Evolutionary conservation across 176 grass and related monocot species (phyloP), one percentile per base, ranked within the genome.

Genomic region (Poa annua): DNA sequence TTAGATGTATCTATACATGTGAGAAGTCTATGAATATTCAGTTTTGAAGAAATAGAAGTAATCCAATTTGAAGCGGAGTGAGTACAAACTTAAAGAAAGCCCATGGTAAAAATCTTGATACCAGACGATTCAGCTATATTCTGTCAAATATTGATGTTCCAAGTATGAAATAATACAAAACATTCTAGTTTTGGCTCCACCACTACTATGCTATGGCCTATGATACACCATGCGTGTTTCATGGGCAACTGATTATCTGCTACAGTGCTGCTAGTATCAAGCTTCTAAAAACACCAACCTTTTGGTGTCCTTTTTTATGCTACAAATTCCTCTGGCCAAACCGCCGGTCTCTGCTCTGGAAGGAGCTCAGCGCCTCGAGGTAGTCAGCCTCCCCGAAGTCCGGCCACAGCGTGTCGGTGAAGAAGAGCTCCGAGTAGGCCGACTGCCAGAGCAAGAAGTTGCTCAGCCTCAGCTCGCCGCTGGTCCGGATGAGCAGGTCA

Each of bases 401-500:
- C 14, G 90, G 90, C 90, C 93, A 92, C 61, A 86, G 71, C 35
- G 88, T 92, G 39, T 87, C 38, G 39, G 90, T 91, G 75, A 96
- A 96, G 83, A 90, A 96, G 72, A 91, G 90, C 93, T 93, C 93
- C 49, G 88, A 75, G 78, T 96, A 91, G 39, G 93, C 93, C 62
- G 88, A 88, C 80, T 96, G 90, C 93, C 88, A 96, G 57, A 96
- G 72, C 75, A 96, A 65, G 93, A 96, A 96, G 93, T 96, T 92
- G 86, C 93, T 93, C 84, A 96, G 79, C 80, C 93, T 72, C 15
- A 82, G 73, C 80, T 96, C 93, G 54, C 93, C 90, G 57, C 90
- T 92, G 52, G 93, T 96, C 36, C 93, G 66, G 75, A 96, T 96
- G 85, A 96, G 81, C 77, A 96, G 85, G 87, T 91, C 93, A 1